Percentiles rank a stretch among this genome's conserved stretches.
Evolutionary conservation across 305 asterid species (phyloP).

Genomic region (Fraxinus floribunda): DNA sequence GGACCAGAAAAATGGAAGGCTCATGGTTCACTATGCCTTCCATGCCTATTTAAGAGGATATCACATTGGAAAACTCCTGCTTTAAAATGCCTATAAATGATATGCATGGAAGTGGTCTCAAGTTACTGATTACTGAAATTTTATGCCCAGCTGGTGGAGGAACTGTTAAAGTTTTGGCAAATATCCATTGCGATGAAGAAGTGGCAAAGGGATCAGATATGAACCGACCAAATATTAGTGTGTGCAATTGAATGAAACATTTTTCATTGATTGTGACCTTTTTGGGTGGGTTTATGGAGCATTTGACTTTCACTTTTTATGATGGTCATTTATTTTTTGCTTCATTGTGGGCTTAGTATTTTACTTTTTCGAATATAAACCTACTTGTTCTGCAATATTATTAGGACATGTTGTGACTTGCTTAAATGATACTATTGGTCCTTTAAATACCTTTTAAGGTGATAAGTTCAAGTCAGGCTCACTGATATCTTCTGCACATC

Average conservation of each 20-base stretch:
- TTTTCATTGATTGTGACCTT: not conserved
- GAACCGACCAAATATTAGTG: not conserved
- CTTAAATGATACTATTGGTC: not conserved
- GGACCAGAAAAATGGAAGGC: not conserved
- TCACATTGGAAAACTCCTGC: not conserved
- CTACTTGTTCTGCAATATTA: not conserved
- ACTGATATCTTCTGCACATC: not conserved
- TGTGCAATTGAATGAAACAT: not conserved
- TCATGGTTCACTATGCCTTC: not conserved
- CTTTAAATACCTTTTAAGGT: not conserved
- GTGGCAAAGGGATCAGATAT: not conserved
- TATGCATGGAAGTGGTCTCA: too few relatives aligned
- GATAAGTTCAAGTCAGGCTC: slow-evolving; percentile 12
- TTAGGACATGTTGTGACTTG: not conserved
- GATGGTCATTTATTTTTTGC: not conserved
- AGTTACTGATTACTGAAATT: not conserved
- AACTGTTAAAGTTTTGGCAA: not conserved
- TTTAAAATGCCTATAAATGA: too few relatives aligned
- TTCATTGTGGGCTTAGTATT: not conserved
- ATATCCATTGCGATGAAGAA: not conserved
- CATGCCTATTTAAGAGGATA: not conserved
- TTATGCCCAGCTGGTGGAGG: not conserved
- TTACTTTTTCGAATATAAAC: not conserved
- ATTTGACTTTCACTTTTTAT: not conserved
- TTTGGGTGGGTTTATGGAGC: not conserved